Conservation (phyloP, 129 eudicot genomes). For the Apium graveolens region DNA sequence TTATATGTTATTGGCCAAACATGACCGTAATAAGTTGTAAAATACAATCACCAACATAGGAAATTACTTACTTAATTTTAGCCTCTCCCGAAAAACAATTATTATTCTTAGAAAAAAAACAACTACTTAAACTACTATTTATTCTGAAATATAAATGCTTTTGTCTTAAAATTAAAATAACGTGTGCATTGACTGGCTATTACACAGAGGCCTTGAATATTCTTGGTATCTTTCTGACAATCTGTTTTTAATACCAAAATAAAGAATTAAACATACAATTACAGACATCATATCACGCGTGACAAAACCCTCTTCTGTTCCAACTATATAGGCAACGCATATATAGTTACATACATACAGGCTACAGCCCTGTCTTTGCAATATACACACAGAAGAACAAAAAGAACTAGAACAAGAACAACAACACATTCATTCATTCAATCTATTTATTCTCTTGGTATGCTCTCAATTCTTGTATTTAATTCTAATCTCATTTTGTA, state of each 20-base stretch:
- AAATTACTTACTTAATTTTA: too few species aligned
- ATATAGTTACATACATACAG: not conserved
- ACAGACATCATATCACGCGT: not conserved
- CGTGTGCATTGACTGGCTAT: not conserved
- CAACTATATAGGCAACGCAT: constrained; percentile 1
- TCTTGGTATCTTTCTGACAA: not conserved
- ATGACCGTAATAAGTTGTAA: too few species aligned
- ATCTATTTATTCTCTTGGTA: not conserved
- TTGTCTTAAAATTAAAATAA: not conserved
- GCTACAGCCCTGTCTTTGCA: not conserved
- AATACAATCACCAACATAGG: too few species aligned
- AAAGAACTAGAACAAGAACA: not conserved
- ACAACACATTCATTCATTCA: not conserved
- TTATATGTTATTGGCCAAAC: too few species aligned
- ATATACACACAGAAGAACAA: not conserved
- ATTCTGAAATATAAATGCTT: too few species aligned
- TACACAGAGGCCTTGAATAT: not conserved
- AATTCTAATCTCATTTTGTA: not conserved
- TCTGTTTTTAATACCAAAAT: not conserved
- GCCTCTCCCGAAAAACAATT: too few species aligned
- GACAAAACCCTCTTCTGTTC: not conserved
- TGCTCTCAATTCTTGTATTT: not conserved
- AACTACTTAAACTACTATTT: too few species aligned
- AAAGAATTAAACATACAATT: too few species aligned
- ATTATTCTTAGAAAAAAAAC: too few species aligned